phyloP scores from a whole-genome alignment of 2,329 filamentous ascomycete species.

The Xylariaceae sp. region DNA sequence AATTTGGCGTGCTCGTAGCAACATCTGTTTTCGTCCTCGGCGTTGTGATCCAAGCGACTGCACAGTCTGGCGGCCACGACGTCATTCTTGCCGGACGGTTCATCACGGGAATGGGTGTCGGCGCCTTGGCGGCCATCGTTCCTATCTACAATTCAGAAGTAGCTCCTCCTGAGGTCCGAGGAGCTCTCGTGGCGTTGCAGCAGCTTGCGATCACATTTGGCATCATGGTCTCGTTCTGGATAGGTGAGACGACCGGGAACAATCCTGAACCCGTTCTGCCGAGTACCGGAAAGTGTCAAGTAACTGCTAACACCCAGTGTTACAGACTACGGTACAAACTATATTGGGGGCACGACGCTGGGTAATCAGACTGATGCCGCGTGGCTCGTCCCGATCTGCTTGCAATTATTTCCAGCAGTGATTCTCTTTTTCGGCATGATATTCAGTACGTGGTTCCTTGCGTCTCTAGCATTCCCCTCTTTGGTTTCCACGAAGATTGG shows the following conservation, averaged over 20 bases:
- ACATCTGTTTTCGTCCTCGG: slow-evolving; percentile 65
- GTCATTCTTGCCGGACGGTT: slow-evolving; percentile 68
- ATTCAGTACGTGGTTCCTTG: slow-evolving; percentile 42
- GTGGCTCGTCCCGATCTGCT: slow-evolving; percentile 69
- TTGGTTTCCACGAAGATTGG: no score
- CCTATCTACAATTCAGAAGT: slow-evolving; percentile 49
- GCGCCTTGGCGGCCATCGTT: slow-evolving; percentile 63
- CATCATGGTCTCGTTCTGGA: slow-evolving; percentile 63
- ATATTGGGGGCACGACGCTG: slow-evolving; percentile 49
- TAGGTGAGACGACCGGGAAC: no score
- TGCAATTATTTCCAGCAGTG: slow-evolving; percentile 65
- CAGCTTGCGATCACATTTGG: slow-evolving; percentile 55
- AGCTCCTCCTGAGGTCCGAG: slow-evolving; percentile 37
- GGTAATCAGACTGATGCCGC: slow-evolving; percentile 59
- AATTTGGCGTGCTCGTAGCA: slow-evolving; percentile 65
- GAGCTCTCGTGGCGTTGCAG: slow-evolving; percentile 41
- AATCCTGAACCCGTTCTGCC: no score
- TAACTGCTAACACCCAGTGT: no score
- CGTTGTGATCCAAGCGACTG: slow-evolving; percentile 63
- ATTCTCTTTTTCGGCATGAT: slow-evolving; percentile 67
- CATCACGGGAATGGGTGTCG: slow-evolving; percentile 68
- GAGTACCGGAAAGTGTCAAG: no score
- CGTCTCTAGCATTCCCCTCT: no score
- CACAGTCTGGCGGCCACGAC: slow-evolving; percentile 50
- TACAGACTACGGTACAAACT: slow-evolving; percentile 63